Evolutionary conservation across 441 rosid genomes (phyloP).

Genomic region (Erysimum pusillum): DNA sequence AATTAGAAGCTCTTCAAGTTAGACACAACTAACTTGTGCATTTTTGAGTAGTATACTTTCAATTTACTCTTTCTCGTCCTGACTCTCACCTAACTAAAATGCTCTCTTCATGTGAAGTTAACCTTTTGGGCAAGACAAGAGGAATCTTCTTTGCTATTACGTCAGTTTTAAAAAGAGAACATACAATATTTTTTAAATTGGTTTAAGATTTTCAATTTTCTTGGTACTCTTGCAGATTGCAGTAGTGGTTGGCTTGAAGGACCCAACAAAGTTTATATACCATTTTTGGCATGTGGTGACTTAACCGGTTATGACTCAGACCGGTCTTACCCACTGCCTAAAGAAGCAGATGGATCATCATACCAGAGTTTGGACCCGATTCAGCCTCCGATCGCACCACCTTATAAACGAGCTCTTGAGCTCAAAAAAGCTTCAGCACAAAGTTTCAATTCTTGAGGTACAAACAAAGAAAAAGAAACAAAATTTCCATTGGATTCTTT

Average conservation of each 20-base stretch:
- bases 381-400: constrained; percentile 95
- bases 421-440: constrained; percentile 90
- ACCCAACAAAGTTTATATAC: constrained; percentile 89
- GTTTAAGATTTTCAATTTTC: constrained; percentile 2
- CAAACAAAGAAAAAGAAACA: constrained; percentile 49
- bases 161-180: constrained; percentile 21
- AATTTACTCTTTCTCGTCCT: constrained; percentile 41
- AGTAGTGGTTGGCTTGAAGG: constrained; percentile 95
- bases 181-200: too few species aligned
- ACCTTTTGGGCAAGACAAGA: constrained; percentile 28
- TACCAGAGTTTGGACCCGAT: constrained; percentile 93
- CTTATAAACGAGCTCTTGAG: constrained; percentile 92
- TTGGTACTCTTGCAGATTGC: constrained; percentile 69
- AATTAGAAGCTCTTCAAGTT: constrained; percentile 30
- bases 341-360: constrained; percentile 70
- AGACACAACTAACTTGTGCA: constrained; percentile 40
- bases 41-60: constrained; percentile 31
- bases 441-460: constrained; percentile 35
- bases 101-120: constrained; percentile 40
- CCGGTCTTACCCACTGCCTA: constrained; percentile 88
- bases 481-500: constrained; percentile 66
- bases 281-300: constrained; percentile 94
- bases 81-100: constrained; percentile 40
- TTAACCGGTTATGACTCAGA: constrained; percentile 92
- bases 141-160: constrained; percentile 24